Evolutionary conservation across 306 rosid genomes (phyloP), one percentile per base, ranked within the genome.

Genomic region (Oemleria cerasiformis): DNA sequence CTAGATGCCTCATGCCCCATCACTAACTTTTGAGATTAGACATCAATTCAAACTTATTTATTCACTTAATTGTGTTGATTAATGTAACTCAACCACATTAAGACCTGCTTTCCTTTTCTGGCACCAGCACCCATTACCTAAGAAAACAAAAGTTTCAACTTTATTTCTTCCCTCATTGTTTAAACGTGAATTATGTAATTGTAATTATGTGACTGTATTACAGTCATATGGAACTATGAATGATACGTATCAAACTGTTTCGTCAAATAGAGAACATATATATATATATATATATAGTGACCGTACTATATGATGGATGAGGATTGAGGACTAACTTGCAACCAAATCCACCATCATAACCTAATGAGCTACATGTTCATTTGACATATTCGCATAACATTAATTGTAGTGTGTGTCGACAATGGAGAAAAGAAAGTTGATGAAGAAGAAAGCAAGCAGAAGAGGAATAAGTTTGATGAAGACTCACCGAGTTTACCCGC

Each of bases 401-500:
- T 8, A 14, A 36, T 11, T 16, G 44, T 8, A 10, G 38, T 2
- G 43, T 16, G 23, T 36, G 6, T 7, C 4, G 71, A 85, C 44
- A 65, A 16, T 41, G 21, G 17, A 19, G 25, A n/a, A 57, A n/a
- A 25, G 13, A 10, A n/a, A 11, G 8, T 19, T 10, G 39, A 43
- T 9, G 23, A 13, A 36, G 21, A 7, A 14, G 30, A 36, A 2
- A 16, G 3, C 14, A 17, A 4, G 14, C 9, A 5, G 63, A 45
- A 1, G 59, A 47, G 64, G 50, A 30, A 30, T 30, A 9, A 14
- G 63, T 8, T 65, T 7, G 54, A 23, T 50, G 57, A 50, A 62
- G 73, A 71, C 78, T 51, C 30, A 9, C 79, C 17, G 69, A 76
- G 50, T 78, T 58, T 44, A 86, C 89, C 88, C 85, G 79, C 82